Base-by-base conservation (phyloP, 306 rosid species). In the Hippophae gyantsensis region DNA sequence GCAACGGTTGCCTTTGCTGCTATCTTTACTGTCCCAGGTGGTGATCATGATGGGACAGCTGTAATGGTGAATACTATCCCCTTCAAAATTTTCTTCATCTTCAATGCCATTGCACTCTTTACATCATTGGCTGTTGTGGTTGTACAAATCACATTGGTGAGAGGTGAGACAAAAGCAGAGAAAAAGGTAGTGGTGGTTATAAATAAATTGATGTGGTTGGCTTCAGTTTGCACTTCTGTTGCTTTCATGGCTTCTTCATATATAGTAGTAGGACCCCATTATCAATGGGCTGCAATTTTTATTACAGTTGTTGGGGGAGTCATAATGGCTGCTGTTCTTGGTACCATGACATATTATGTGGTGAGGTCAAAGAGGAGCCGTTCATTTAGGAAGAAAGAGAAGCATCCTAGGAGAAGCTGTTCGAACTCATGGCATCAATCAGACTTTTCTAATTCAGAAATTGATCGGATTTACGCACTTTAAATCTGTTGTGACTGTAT, bases 1-100 rank as follows among this genome's bases (percentile, higher is more conserved):
- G 99, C 99, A 2, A 93, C 99, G 0, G 99, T 93, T 64, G 99
- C 99, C 57, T 93, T 93, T 61, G 99, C 99, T 41, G 94, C 99
- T 60, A 93, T 93, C 70, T 93, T 93, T 62, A 93, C 99, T 0
- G 85, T 93, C 59, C 99, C 99, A 0, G 97, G 99, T 12, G 99
- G 99, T 57, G 94, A 93, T 69, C 0, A 77, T 13, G 7, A 72
- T 9, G 99, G 99, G n/a, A 68, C 72, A 0, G 99, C 95, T 8
- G 97, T 93, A 67, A 86, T 73, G 13, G 95, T 82, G 3, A 59
- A 68, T 2, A 6, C 48, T 64, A 23, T 76, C 43, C 66, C 94
- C 53, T 93, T 93, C 59, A 88, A 86, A 81, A 89, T 88, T 57
- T 93, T 93, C 81, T 93, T 93, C 75, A 70, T 93, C 73, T 88